Conservation (phyloP, 495 filamentous ascomycete species). For the Podospora pseudopauciseta region DNA sequence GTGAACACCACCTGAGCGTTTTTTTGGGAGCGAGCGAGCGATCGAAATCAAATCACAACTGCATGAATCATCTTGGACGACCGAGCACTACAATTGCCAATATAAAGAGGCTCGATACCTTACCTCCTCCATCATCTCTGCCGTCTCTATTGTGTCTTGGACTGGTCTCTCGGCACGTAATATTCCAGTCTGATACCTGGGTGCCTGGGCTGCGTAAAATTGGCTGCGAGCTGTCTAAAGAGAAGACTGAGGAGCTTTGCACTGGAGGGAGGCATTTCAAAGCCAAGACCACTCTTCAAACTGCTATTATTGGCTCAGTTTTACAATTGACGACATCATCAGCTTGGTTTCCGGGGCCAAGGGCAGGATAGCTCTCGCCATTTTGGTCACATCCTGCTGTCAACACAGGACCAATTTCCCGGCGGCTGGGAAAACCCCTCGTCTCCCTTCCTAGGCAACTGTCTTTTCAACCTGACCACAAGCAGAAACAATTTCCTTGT, state of each 20-base stretch:
- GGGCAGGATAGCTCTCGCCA: neutral
- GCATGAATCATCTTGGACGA: neutral
- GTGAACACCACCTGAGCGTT: constrained; percentile 3
- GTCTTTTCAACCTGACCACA: neutral
- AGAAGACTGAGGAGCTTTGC: no score
- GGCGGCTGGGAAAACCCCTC: neutral
- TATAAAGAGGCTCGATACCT: neutral
- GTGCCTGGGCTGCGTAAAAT: neutral
- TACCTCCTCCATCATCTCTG: neutral
- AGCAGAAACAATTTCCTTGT: neutral
- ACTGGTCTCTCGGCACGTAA: neutral
- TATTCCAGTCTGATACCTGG: neutral
- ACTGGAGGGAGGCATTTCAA: no score
- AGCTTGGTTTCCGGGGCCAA: neutral
- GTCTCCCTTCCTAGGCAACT: neutral
- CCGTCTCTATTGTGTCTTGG: neutral
- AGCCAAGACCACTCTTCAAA: neutral
- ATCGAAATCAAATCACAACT: constrained; percentile 7
- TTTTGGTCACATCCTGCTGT: neutral
- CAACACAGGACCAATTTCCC: neutral
- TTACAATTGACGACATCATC: neutral
- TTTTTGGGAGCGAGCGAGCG: constrained; percentile 11
- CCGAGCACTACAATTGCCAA: neutral
- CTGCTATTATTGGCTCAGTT: neutral
- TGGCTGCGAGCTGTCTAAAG: neutral